A percentile compares a stretch with the other conserved stretches of the same genome.
Conservation (phyloP, 2,329 filamentous ascomycete species). For the Venturia nashicola region DNA sequence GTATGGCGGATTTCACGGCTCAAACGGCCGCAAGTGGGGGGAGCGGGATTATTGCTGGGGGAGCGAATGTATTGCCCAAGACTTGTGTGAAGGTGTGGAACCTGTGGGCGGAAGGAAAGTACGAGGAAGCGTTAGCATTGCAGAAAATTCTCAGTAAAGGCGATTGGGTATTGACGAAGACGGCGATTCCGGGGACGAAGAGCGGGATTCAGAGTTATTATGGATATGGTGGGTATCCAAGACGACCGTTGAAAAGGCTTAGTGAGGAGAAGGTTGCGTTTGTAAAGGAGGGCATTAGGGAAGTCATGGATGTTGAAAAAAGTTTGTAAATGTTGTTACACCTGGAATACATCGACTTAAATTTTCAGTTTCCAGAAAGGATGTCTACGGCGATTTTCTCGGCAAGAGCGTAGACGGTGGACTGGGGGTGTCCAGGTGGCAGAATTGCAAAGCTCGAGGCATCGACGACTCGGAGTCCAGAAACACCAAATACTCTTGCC, state of each 20-base stretch:
- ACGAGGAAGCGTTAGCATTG: conserved; percentile 59
- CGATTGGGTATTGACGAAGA: conserved; percentile 75
- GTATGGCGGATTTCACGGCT: conserved; percentile 76
- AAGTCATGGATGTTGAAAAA: conserved; percentile 54
- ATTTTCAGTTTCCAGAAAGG: background rate
- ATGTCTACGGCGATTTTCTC: background rate
- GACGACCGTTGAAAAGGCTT: conserved; percentile 58
- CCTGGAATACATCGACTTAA: no score
- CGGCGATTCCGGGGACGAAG: conserved; percentile 79
- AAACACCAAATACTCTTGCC: conserved; percentile 20
- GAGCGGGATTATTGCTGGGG: conserved; percentile 73
- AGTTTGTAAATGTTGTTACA: conserved; percentile 15
- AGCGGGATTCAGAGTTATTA: conserved; percentile 67
- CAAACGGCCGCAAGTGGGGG: conserved; percentile 71
- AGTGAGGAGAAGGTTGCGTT: conserved; percentile 40
- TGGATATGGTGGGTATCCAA: conserved; percentile 68
- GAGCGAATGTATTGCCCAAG: conserved; percentile 77
- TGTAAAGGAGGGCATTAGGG: conserved; percentile 31
- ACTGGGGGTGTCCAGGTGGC: background rate
- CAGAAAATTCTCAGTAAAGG: conserved; percentile 68
- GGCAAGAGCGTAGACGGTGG: background rate
- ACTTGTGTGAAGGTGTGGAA: conserved; percentile 69
- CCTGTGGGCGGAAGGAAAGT: conserved; percentile 59
- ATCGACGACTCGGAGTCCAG: conserved; percentile 24
- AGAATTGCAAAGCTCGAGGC: conserved; percentile 19